phyloP scores from a whole-genome alignment of 257 asterid genomes.

The Fraxinus anomala region DNA sequence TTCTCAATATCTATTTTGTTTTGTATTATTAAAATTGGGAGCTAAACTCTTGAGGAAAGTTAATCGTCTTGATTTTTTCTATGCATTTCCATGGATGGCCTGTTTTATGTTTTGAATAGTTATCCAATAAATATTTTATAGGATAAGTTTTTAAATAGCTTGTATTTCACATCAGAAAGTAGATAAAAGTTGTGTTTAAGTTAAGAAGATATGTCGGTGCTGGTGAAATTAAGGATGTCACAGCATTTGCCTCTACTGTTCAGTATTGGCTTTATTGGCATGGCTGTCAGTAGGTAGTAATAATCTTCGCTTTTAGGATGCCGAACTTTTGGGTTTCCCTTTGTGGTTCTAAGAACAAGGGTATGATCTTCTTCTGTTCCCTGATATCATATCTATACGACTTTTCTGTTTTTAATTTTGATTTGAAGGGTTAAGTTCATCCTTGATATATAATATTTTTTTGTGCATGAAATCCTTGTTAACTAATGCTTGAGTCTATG shows the following conservation, averaged over 20 bases:
- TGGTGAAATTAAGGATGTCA: slow-evolving; percentile 15
- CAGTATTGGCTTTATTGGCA: slow-evolving; percentile 9
- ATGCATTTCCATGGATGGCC: slow-evolving; percentile 15
- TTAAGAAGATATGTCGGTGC: slow-evolving; percentile 14
- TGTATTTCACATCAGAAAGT: slow-evolving; percentile 1
- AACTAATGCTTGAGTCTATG: background rate
- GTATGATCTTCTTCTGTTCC: slow-evolving; percentile 9
- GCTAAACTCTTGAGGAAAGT: background rate
- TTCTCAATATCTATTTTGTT: slow-evolving; percentile 24
- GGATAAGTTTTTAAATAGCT: background rate
- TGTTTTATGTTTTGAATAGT: slow-evolving; percentile 1
- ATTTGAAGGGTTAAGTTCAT: slow-evolving; percentile 1
- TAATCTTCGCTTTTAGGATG: slow-evolving; percentile 19
- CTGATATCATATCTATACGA: background rate
- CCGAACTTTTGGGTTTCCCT: slow-evolving; percentile 18
- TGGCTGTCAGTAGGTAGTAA: background rate
- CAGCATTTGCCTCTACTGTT: background rate
- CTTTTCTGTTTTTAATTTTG: slow-evolving; percentile 4
- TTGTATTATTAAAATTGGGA: slow-evolving; percentile 6
- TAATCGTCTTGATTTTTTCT: background rate
- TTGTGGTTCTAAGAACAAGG: slow-evolving; percentile 17
- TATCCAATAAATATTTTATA: slow-evolving; percentile 2
- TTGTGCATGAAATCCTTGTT: background rate
- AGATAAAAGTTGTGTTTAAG: slow-evolving; percentile 6
- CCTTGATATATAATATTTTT: background rate